Evolutionary conservation across 1,284 basidiomycete species (phyloP).

Genomic region (Cerioporus squamosus): DNA sequence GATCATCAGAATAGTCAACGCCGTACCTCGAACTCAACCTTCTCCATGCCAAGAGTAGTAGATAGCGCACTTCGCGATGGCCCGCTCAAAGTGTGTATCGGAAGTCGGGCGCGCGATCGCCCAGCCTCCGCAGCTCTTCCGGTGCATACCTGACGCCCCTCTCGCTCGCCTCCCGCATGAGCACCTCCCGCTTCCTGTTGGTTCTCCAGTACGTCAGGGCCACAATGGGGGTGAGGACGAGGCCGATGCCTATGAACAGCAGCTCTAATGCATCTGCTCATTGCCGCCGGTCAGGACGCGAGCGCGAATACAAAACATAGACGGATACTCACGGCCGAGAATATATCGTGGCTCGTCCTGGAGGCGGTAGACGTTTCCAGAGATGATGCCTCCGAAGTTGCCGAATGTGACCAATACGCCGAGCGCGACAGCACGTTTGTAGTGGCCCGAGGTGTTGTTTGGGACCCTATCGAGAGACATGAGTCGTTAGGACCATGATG

Average conservation of each 20-base stretch:
- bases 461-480: not conserved
- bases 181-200: constrained; percentile 45
- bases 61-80: not conserved
- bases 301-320: too few relatives aligned
- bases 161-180: constrained; percentile 18
- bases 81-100: constrained; percentile 53
- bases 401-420: constrained; percentile 39
- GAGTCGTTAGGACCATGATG: not conserved
- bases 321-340: constrained; percentile 53
- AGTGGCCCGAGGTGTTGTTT: constrained; percentile 47
- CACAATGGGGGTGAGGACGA: constrained; percentile 54
- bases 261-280: constrained; percentile 61
- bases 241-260: constrained; percentile 67
- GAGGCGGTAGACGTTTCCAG: constrained; percentile 62
- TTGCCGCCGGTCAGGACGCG: not conserved
- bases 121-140: constrained; percentile 53
- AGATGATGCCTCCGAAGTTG: constrained; percentile 58
- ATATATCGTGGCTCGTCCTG: constrained; percentile 63
- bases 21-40: not conserved
- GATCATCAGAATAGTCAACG: too few relatives aligned
- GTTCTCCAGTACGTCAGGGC: constrained; percentile 55
- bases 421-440: constrained; percentile 44
- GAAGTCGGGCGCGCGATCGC: constrained; percentile 68
- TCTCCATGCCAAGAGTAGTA: too few relatives aligned
- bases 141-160: constrained; percentile 13